phyloP scores from a whole-genome alignment of 805 yeast genomes.

The Saturnispora besseyi region DNA sequence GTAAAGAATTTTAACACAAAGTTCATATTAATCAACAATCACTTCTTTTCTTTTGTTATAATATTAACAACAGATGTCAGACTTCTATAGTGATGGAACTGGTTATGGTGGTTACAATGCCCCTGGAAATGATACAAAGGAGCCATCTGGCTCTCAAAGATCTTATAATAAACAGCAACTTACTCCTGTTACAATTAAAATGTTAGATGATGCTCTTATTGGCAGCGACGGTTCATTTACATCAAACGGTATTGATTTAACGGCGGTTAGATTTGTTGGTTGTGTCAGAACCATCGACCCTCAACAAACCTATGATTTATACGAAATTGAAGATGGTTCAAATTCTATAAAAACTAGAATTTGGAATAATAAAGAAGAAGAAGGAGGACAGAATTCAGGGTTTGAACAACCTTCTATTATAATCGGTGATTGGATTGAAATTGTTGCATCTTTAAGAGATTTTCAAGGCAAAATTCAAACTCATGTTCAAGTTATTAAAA shows the following conservation, averaged over 20 bases:
- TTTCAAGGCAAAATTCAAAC: constrained; percentile 56
- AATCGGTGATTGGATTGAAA: constrained; percentile 52
- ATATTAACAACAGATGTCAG: constrained; percentile 16
- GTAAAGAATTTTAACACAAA: neutral
- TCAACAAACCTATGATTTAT: constrained; percentile 45
- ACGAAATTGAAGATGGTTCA: constrained; percentile 74
- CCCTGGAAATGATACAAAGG: constrained; percentile 20
- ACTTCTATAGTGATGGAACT: constrained; percentile 26
- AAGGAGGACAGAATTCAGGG: constrained; percentile 37
- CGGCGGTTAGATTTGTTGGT: constrained; percentile 59
- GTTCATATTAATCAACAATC: neutral
- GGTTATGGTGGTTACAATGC: constrained; percentile 29
- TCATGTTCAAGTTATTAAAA: constrained; percentile 52
- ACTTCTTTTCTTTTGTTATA: neutral
- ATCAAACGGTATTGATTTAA: constrained; percentile 50
- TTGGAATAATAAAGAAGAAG: constrained; percentile 54
- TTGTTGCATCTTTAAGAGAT: constrained; percentile 47
- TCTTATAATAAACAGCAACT: constrained; percentile 27
- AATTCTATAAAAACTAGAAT: constrained; percentile 55
- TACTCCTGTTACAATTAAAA: constrained; percentile 69
- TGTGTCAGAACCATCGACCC: constrained; percentile 54
- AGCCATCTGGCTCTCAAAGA: constrained; percentile 13
- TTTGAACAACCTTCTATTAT: constrained; percentile 25
- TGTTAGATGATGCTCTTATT: constrained; percentile 47
- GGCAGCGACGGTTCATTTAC: constrained; percentile 63